A percentile compares a stretch with the other conserved stretches of the same genome.
Conservation (phyloP, 1,139 yeast genomes). For the Magnusiomyces paraingens region DNA sequence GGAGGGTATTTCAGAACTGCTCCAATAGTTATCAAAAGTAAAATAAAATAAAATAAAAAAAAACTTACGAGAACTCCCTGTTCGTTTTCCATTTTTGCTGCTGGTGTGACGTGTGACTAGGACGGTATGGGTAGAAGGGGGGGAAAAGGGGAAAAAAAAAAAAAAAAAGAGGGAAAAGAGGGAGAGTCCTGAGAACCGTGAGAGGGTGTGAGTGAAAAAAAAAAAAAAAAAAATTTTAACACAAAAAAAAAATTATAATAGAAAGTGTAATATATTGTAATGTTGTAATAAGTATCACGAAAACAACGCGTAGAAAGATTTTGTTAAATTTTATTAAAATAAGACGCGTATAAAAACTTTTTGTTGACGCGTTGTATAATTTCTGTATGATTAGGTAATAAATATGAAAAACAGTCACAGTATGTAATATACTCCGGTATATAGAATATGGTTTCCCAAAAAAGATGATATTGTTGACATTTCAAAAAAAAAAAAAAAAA, state of each 20-base stretch:
- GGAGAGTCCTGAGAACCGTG: background rate
- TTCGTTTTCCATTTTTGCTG: slow-evolving; percentile 96
- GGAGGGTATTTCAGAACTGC: background rate
- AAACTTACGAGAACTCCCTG: slow-evolving; percentile 96
- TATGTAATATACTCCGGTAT: too few relatives aligned
- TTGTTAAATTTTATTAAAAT: too few relatives aligned
- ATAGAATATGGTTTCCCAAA: too few relatives aligned
- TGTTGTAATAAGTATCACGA: background rate
- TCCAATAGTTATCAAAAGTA: background rate
- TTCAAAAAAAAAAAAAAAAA: too few relatives aligned
- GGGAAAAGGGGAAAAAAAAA: background rate
- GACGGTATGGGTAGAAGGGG: background rate
- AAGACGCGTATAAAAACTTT: too few relatives aligned
- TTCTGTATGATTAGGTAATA: too few relatives aligned
- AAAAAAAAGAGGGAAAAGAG: background rate
- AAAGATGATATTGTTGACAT: too few relatives aligned
- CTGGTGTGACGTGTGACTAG: slow-evolving; percentile 11
- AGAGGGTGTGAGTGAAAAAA: slow-evolving; percentile 1
- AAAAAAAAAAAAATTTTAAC: background rate
- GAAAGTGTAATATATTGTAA: background rate
- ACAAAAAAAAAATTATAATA: background rate
- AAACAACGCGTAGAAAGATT: background rate
- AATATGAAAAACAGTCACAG: too few relatives aligned
- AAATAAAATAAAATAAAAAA: background rate
- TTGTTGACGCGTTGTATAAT: too few relatives aligned